phyloP scores from a whole-genome alignment of 2,329 filamentous ascomycete genomes.

The Cordyceps farinosa region DNA sequence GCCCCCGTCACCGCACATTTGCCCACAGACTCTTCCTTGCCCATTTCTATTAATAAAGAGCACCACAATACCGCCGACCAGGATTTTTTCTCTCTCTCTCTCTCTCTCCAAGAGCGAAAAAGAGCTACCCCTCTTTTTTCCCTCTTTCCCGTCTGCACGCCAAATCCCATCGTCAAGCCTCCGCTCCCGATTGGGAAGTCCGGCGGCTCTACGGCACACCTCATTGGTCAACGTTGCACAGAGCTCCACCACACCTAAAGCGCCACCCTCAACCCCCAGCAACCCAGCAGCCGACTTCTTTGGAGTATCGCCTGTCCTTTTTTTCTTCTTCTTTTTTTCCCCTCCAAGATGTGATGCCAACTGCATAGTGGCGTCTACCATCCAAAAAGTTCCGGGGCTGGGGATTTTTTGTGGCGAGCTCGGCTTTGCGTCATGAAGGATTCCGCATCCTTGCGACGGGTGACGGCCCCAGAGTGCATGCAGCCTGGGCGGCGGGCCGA shows the following conservation, averaged over 20 bases:
- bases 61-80: too few relatives aligned
- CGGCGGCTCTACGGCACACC: background rate
- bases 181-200: constrained; percentile 9
- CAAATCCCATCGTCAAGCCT: background rate
- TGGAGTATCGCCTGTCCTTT: background rate
- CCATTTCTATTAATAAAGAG: too few relatives aligned
- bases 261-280: too few relatives aligned
- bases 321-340: background rate
- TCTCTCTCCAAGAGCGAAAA: too few relatives aligned
- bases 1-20: background rate
- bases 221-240: background rate
- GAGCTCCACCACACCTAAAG: background rate
- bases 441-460: background rate
- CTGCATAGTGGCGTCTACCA: background rate
- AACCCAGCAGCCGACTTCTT: too few relatives aligned
- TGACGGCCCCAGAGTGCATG: background rate
- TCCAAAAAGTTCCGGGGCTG: too few relatives aligned
- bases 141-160: background rate
- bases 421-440: background rate
- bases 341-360: background rate
- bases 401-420: too few relatives aligned
- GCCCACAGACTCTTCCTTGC: background rate
- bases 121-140: background rate
- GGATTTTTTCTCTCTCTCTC: too few relatives aligned
- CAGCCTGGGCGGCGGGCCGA: background rate